These are phyloP conservation scores for Fusarium lateritium DNA, from an alignment of 2,329 filamentous ascomycete genomes.

Conservation along the genomic window DNA sequence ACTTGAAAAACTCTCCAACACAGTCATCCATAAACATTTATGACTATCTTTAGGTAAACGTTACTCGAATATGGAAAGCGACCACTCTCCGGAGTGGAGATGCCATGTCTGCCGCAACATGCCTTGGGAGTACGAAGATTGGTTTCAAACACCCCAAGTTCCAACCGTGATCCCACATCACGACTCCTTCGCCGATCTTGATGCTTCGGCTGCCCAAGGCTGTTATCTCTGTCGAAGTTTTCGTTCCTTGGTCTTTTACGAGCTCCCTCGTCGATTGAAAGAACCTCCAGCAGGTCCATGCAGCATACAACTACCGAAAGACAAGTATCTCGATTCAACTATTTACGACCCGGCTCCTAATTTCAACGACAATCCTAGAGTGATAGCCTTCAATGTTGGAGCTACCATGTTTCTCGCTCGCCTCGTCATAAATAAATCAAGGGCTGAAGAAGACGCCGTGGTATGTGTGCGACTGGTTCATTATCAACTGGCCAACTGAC, in stretches of 20 bases:
- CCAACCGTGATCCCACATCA: background rate
- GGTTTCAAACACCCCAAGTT: background rate
- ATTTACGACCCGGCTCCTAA: too few relatives aligned
- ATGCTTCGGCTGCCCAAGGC: background rate
- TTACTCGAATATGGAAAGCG: background rate
- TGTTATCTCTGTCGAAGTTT: background rate
- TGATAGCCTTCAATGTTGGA: background rate
- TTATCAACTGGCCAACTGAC: too few relatives aligned
- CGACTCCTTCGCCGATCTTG: background rate
- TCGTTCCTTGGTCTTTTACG: background rate
- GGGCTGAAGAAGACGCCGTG: background rate
- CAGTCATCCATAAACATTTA: too few relatives aligned
- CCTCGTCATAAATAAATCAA: rapidly evolving
- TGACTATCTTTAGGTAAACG: too few relatives aligned
- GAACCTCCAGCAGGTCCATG: background rate
- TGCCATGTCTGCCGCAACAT: slow-evolving; percentile 5
- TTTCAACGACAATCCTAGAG: background rate
- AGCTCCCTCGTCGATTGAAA: background rate
- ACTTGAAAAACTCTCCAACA: too few relatives aligned
- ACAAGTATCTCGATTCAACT: background rate
- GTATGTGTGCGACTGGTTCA: background rate
- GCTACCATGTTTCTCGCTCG: background rate
- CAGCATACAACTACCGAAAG: background rate
- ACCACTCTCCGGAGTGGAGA: background rate
- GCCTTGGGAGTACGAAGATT: slow-evolving; percentile 5